Base-by-base conservation (phyloP, 257 asterid genomes). In the Capsicum pubescens region DNA sequence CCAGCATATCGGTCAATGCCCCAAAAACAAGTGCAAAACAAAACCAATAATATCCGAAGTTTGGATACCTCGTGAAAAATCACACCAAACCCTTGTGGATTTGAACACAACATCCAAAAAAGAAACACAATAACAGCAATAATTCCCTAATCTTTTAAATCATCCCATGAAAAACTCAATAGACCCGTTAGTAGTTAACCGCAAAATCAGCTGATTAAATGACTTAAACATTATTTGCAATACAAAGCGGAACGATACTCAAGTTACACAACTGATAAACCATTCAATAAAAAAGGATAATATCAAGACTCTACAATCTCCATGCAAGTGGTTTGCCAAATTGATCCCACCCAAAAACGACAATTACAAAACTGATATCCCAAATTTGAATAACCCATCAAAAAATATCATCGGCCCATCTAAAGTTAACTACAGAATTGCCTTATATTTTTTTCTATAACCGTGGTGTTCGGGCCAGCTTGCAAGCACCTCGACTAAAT, bases 281-380 rank as follows among this genome's bases (percentile, higher is more conserved):
- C 81, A 76, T 54, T 54, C 81, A 55, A 26, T 52, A 52, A 26
- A 76, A 61, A 76, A 50, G 63, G n/a, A 8, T 26, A 52, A 52
- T 76, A 71, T 52, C 50, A 76, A 76, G 63, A 76, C 59, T 52
- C 48, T 26, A 76, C 81, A 39, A 39, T 39, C 42, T 39, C 42
- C 42, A 76, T 26, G 81, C 48, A 76, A 54, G 63, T 54, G 7
- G 81, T 76, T 74, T 48, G 6, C 19, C 59, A 74, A 76, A 26
- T 14, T 50, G 64, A 76, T 52, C 64, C 12, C 19, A 6, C 48
- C 19, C 81, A 13, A 76, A 76, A 76, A 26, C n/a, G 14, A 39
- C 55, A 54, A 26, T 54, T 52, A 8, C 46, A 32, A 26, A 21
- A 13, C 46, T 52, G 54, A 71, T 44, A 71, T 71, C 57, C 79